Evolutionary conservation across 805 yeast genomes (phyloP).

Genomic region (Starmerella asiatica): DNA sequence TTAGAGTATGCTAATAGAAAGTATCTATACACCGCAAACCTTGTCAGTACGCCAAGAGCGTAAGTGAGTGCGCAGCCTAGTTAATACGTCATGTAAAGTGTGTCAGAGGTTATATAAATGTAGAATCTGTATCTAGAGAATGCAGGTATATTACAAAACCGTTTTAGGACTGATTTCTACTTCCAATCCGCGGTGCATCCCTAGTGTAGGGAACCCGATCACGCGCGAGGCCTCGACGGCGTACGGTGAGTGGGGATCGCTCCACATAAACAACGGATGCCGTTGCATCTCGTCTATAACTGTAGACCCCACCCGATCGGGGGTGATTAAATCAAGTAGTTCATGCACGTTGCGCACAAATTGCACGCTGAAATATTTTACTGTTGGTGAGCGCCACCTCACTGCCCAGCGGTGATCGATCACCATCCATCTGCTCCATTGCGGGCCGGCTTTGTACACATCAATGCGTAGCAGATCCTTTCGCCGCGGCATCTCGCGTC

Average conservation of each 20-base stretch:
- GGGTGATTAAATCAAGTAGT: no score
- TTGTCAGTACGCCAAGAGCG: no score
- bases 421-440: constrained; percentile 17
- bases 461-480: neutral
- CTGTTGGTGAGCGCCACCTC: constrained; percentile 17
- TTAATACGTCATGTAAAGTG: no score
- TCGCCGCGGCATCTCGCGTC: constrained; percentile 8
- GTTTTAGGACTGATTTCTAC: neutral
- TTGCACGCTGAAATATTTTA: no score
- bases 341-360: no score
- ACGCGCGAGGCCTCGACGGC: neutral
- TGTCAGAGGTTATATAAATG: neutral
- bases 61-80: no score
- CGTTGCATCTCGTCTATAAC: neutral
- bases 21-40: no score
- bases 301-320: neutral
- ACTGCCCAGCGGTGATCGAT: constrained; percentile 20
- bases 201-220: neutral
- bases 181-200: neutral
- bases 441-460: constrained; percentile 6
- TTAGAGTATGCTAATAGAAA: no score
- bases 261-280: constrained; percentile 19
- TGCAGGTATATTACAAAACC: no score
- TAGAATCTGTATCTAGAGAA: no score
- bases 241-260: constrained; percentile 5